Evolutionary conservation across 345 rosid species (phyloP).

Genomic region (Aquilaria yunnanensis): DNA sequence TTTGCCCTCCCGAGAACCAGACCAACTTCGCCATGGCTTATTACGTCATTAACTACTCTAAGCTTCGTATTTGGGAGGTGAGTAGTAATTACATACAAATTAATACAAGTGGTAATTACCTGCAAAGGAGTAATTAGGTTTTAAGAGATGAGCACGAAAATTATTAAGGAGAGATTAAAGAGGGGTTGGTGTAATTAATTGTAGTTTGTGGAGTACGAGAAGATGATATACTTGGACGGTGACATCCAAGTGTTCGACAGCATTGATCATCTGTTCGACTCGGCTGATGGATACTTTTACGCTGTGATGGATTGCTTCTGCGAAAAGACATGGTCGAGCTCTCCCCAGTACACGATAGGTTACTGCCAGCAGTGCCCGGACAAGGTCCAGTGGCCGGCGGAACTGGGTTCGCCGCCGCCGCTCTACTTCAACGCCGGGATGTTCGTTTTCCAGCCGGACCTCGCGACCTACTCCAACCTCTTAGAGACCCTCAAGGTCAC

Average conservation of each 20-base stretch:
- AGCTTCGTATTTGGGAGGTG: conserved; percentile 85
- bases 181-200: not conserved
- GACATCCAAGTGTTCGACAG: conserved; percentile 61
- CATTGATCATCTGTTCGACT: conserved; percentile 57
- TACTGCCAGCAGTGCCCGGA: conserved; percentile 63
- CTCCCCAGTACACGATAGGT: conserved; percentile 45
- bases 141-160: too few species aligned
- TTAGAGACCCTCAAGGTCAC: conserved; percentile 34
- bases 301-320: conserved; percentile 66
- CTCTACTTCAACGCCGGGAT: conserved; percentile 68
- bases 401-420: conserved; percentile 37
- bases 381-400: conserved; percentile 41
- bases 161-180: too few species aligned
- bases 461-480: conserved; percentile 30
- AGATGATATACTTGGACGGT: conserved; percentile 65
- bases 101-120: not conserved
- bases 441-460: conserved; percentile 53
- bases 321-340: conserved; percentile 38
- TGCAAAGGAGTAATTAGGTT: too few species aligned
- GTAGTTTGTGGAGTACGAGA: conserved; percentile 57
- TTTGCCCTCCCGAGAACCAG: conserved; percentile 46
- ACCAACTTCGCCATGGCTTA: conserved; percentile 57
- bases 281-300: conserved; percentile 40
- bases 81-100: conserved; percentile 4
- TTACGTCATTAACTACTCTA: conserved; percentile 69